Percentiles rank a stretch among this genome's conserved stretches.
These are phyloP conservation scores for Phytophthora cryptogea DNA, from an alignment of 352 stramenopile species.

Conservation along the genomic window DNA sequence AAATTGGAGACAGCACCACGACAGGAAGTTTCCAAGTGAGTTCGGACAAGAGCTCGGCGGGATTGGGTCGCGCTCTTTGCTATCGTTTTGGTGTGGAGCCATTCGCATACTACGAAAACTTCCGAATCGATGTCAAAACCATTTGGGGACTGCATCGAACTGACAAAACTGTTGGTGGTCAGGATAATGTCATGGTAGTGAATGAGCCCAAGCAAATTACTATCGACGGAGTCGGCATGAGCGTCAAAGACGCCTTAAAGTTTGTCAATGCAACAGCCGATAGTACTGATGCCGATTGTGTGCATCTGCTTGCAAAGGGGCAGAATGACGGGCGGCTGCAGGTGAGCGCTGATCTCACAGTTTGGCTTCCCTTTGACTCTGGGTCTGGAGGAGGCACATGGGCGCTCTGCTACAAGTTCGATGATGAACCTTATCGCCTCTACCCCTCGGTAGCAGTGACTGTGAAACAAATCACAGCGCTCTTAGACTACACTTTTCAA, in stretches of 20 bases:
- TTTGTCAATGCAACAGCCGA: conserved; percentile 38
- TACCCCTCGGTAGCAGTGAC: conserved; percentile 44
- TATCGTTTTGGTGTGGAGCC: conserved; percentile 65
- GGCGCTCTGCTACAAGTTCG: conserved; percentile 73
- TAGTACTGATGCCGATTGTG: conserved; percentile 40
- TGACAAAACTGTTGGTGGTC: conserved; percentile 21
- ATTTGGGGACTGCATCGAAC: conserved; percentile 47
- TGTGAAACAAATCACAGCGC: conserved; percentile 56
- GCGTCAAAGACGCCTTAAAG: conserved; percentile 53
- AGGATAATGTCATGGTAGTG: conserved; percentile 54
- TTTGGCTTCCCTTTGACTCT: conserved; percentile 63
- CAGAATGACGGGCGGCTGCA: conserved; percentile 35
- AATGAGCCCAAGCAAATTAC: conserved; percentile 62
- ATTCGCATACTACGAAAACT: conserved; percentile 58
- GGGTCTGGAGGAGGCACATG: conserved; percentile 48
- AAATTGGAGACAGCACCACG: conserved; percentile 45
- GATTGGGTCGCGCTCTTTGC: conserved; percentile 51
- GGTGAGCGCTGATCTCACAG: conserved; percentile 45
- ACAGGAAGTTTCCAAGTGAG: conserved; percentile 56
- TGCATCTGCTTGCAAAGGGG: conserved; percentile 41
- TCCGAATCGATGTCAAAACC: conserved; percentile 65
- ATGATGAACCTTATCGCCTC: conserved; percentile 52
- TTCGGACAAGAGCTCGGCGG: conserved; percentile 33
- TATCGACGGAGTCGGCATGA: conserved; percentile 60
- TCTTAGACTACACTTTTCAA: conserved; percentile 46